Evolutionary conservation across 129 eudicot species (phyloP).

Genomic region (Chrysanthemum lavandulifolium): DNA sequence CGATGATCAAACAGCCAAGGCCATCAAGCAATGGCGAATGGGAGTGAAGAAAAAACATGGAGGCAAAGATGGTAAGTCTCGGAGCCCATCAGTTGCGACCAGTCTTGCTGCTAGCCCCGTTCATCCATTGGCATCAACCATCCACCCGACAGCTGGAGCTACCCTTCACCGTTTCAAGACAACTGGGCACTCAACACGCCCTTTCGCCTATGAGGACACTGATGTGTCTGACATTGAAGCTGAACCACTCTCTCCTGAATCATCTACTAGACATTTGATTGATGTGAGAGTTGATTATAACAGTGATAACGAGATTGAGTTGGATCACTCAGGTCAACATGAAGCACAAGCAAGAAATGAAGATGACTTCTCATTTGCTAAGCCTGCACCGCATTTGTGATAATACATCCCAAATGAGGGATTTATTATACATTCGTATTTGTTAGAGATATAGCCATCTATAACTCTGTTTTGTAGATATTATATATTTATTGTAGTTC

Average conservation of each 20-base stretch:
- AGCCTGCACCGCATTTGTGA: constrained; percentile 28
- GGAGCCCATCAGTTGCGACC: constrained; percentile 35
- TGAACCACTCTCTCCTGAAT: constrained; percentile 53
- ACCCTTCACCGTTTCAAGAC: constrained; percentile 74
- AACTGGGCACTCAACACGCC: constrained; percentile 68
- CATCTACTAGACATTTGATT: constrained; percentile 40
- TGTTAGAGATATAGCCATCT: too few relatives aligned
- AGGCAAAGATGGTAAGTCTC: constrained; percentile 48
- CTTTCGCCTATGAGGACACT: constrained; percentile 37
- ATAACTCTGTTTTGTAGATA: too few relatives aligned
- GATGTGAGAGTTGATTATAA: constrained; percentile 37
- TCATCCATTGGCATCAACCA: constrained; percentile 44
- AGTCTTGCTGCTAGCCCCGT: constrained; percentile 46
- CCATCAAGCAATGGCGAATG: constrained; percentile 63
- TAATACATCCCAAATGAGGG: background rate
- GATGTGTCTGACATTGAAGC: constrained; percentile 50
- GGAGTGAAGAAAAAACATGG: constrained; percentile 55
- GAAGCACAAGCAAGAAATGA: constrained; percentile 34
- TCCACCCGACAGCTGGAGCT: constrained; percentile 27
- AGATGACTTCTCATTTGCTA: constrained; percentile 64
- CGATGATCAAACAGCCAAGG: constrained; percentile 78
- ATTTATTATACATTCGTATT: too few relatives aligned
- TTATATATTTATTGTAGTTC: too few relatives aligned
- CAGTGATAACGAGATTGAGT: constrained; percentile 37
- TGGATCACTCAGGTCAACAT: constrained; percentile 16